Evolutionary conservation across 2,329 filamentous ascomycete species (phyloP), one percentile per base, ranked within the genome.

Genomic region (Botryotinia convoluta): DNA sequence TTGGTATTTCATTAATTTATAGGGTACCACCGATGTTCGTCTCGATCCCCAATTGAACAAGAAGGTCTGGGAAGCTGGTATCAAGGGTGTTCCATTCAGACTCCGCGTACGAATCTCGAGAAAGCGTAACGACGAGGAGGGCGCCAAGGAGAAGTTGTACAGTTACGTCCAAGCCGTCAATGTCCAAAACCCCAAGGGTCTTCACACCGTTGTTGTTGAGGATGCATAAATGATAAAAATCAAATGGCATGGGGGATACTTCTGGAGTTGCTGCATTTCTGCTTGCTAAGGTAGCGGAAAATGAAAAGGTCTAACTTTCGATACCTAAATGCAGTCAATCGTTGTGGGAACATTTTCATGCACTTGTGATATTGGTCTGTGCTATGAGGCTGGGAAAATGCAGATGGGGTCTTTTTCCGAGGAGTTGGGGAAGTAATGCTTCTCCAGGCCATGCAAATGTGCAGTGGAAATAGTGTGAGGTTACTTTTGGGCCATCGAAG

Each of bases 41-140:
- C 87, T 99, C 84, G 96, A 99, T 90, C 96, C 96, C 83, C 93
- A 96, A 88, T 88, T 99, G 83, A 99, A 99, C 93, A 99, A 99
- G 93, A 98, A 99, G 91, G 95, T 99, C 85, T 99, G 96, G 96
- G 96, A 99, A 88, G 89, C 92, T 84, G 96, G 96, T 86, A 91
- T 99, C 89, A 99, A 98, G 93, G 97, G 96, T 83, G 95, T 98
- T 80, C 94, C 95, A 81, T 98, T 92, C 93, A 92, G 97, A 86
- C 90, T 99, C 82, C 95, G 96, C 83, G 91, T 99, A 84, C 94
- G 97, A 87, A 98, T 99, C 88, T 97, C 94, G 84, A 94, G 96
- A 87, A 97, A 97, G 92, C 94, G 96, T 91, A 99, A 99, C 88
- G 96, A 99, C 86, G 96, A 98, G 90, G 96, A 99, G 88, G 94